Evolutionary conservation across 352 stramenopile species (phyloP), one percentile per base, ranked within the genome.

Genomic region (Phytophthora cryptogea): DNA sequence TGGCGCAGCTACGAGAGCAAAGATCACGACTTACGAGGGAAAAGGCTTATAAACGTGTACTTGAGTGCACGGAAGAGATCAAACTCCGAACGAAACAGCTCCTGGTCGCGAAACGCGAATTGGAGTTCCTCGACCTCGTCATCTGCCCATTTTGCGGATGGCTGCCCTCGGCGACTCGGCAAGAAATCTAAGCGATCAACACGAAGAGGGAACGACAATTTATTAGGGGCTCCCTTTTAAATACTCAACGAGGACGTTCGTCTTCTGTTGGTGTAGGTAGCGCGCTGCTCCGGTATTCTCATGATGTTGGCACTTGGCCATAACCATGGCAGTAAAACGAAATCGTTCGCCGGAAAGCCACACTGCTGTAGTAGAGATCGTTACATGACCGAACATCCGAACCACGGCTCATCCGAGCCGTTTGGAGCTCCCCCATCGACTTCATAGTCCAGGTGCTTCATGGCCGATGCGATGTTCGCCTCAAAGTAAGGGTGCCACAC

Each of bases 401-500:
- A 78, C 78, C 80, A 90, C 9, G 80, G 75, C 39, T 88, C 83
- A 11, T 76, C 59, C 1, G 51, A 61, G 14, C 68, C 63, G 2
- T 72, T 70, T 0, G 45, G 53, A 27, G 70, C 13, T 60, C 70
- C 63, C 8, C 71, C 71, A 11, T 55, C 62, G 49, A 74, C 53
- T 32, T 74, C 71, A 5, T 78, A 73, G 41, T 79, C 83, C 5
- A 93, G 39, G 31, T 83, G 70, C 49, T 87, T 91, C 83, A 93
- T 93, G 20, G 76, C 78, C 10, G 72, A 80, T 13, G 79, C 78
- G 5, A 93, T 76, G 55, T 93, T 72, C 39, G 68, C 70, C 16
- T 78, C 66, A 55, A 86, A 93, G 59, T 89, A 86, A 2, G 83
- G 81, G 39, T 88, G 65, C 83, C 83, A 93, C 32, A 90, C 77